Evolutionary conservation across 768 basidiomycete species (phyloP), one percentile per base, ranked within the genome.

Genomic region (Pluteus cervinus): DNA sequence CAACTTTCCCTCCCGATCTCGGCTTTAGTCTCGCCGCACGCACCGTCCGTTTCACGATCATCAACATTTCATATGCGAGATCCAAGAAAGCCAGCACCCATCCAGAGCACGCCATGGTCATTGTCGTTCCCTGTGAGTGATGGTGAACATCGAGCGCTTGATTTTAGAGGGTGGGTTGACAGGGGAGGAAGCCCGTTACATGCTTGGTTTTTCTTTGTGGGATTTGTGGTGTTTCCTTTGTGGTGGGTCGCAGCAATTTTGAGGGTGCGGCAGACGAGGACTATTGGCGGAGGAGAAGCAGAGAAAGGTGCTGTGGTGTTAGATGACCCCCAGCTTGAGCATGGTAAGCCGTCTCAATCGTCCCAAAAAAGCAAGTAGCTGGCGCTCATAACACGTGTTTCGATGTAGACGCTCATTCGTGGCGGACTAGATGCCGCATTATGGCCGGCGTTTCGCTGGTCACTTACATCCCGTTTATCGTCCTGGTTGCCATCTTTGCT

Each of bases 311-410:
- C n/a, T n/a, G 83, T 86, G 11, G 65, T 80, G 20, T 61, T 86
- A 33, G 84, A 86, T 50, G 83, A 87, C 57, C 85, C 85, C 18
- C 85, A 87, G 52, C 71, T 86, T 38, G 86, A 87, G 52, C 71
- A 73, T 52, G 79, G 86, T 86, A 47, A 50, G 81, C 61, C 16
- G 25, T 33, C 20, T 43, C 24, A 22, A n/a, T 14, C 26, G 32
- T 20, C 40, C 24, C 24, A n/a, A n/a, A n/a, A n/a, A n/a, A n/a
- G n/a, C n/a, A n/a, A n/a, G n/a, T n/a, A n/a, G n/a, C 14, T 11
- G 29, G 43, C 9, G n/a, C 9, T 32, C 18, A 42, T 5, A 45
- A 20, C 16, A 33, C 35, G 10, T 36, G 20, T 17, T 11, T 22
- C 15, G 15, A 31, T 37, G 4, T 36, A 87, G 86, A 88, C 55